Conservation (phyloP, 2,329 filamentous ascomycete species). For the Ophiostoma novo-ulmi region DNA sequence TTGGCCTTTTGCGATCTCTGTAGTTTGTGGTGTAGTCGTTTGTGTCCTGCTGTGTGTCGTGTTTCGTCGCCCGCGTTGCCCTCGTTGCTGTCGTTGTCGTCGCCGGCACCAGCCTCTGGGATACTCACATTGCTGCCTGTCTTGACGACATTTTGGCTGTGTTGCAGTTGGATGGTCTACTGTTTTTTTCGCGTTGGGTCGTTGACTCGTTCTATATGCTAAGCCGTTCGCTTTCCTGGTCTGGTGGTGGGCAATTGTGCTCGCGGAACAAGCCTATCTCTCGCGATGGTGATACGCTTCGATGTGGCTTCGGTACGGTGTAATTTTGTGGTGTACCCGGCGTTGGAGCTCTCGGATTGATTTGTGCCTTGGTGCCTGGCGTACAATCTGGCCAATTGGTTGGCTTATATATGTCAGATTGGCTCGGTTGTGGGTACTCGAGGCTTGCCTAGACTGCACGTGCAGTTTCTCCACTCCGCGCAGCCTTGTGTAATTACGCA, state of each 20-base stretch:
- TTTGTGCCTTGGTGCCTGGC: slow-evolving; percentile 21
- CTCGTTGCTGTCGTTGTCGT: neutral
- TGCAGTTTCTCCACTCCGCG: neutral
- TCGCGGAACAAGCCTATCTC: neutral
- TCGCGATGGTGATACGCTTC: neutral
- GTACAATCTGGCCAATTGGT: slow-evolving; percentile 17
- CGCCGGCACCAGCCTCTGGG: neutral
- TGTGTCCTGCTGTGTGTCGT: neutral
- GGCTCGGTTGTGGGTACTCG: neutral
- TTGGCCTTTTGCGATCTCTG: neutral
- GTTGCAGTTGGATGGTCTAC: neutral
- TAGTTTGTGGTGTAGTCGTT: neutral
- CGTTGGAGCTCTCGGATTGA: neutral
- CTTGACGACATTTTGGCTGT: slow-evolving; percentile 39
- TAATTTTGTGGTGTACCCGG: slow-evolving; percentile 3
- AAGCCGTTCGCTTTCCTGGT: neutral
- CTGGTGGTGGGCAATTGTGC: neutral
- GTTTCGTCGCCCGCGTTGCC: too few relatives aligned
- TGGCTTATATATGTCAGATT: slow-evolving; percentile 18
- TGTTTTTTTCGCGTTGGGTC: neutral
- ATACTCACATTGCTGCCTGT: slow-evolving; percentile 48
- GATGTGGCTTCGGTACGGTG: slow-evolving; percentile 8
- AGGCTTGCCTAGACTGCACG: neutral
- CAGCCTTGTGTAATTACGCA: neutral
- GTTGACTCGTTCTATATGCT: neutral